Evolutionary conservation across 176 grass and related monocot species (phyloP).

Genomic region (Oryza punctata): DNA sequence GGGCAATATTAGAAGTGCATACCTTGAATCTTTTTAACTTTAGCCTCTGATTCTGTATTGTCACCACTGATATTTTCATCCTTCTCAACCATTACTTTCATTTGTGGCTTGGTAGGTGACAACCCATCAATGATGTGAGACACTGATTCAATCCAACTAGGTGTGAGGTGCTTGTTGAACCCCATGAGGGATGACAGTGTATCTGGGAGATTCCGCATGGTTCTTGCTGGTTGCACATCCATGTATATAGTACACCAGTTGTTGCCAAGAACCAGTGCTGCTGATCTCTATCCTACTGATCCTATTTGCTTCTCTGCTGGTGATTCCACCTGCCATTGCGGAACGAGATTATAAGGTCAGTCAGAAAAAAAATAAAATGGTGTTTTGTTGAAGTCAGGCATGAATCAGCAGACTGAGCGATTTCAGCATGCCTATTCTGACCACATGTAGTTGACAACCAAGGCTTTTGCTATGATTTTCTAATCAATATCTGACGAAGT

Average conservation of each 20-base stretch:
- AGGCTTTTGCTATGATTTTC: slow-evolving; percentile 31
- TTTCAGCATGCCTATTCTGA: slow-evolving; percentile 16
- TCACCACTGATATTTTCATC: slow-evolving; percentile 31
- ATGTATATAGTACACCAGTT: slow-evolving; percentile 41
- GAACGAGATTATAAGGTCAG: slow-evolving; percentile 18
- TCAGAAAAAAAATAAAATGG: not conserved
- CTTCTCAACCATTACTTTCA: slow-evolving; percentile 42
- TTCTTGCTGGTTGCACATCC: slow-evolving; percentile 55
- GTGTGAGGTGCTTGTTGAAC: slow-evolving; percentile 67
- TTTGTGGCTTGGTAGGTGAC: slow-evolving; percentile 47
- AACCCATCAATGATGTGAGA: slow-evolving; percentile 75
- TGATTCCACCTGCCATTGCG: slow-evolving; percentile 36
- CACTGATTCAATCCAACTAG: slow-evolving; percentile 76
- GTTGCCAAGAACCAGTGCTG: slow-evolving; percentile 24
- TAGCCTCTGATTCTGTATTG: slow-evolving; percentile 50
- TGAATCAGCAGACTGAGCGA: slow-evolving; percentile 23
- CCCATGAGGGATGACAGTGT: slow-evolving; percentile 67
- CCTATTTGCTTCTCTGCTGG: slow-evolving; percentile 23
- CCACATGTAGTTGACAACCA: slow-evolving; percentile 22
- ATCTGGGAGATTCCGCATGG: slow-evolving; percentile 63
- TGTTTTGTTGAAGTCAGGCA: slow-evolving; percentile 10
- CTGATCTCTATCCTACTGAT: slow-evolving; percentile 29
- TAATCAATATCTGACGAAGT: slow-evolving; percentile 32
- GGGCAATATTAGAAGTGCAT: slow-evolving; percentile 20
- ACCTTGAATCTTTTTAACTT: slow-evolving; percentile 80